A percentile compares a stretch with the other conserved stretches of the same genome.
These are phyloP conservation scores for Penicillium sp. DNA, from an alignment of 2,329 filamentous ascomycete species.

Conservation along the genomic window DNA sequence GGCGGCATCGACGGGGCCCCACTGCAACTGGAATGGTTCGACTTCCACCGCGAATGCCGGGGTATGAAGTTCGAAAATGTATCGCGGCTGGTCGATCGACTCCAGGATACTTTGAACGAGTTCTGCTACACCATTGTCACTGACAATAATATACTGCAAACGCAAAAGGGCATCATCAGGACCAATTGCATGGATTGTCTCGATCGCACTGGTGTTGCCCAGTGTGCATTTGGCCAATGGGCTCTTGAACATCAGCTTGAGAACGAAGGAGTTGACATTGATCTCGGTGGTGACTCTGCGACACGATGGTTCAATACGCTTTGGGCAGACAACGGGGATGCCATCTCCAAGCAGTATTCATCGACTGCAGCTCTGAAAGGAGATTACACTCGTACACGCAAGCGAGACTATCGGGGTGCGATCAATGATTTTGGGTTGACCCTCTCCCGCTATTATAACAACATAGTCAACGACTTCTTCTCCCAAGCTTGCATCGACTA, in stretches of 20 bases:
- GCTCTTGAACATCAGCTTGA: constrained; percentile 77
- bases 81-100: constrained; percentile 66
- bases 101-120: constrained; percentile 64
- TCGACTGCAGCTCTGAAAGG: constrained; percentile 95
- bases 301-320: constrained; percentile 93
- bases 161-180: constrained; percentile 73
- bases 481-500: constrained; percentile 94
- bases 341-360: constrained; percentile 91
- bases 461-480: constrained; percentile 97
- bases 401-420: constrained; percentile 85
- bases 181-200: constrained; percentile 99
- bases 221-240: constrained; percentile 82
- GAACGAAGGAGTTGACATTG: constrained; percentile 70
- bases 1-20: constrained; percentile 49
- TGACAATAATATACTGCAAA: constrained; percentile 40
- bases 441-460: constrained; percentile 69
- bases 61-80: constrained; percentile 99
- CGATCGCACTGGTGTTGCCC: constrained; percentile 92
- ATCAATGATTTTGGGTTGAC: constrained; percentile 88
- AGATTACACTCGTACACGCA: constrained; percentile 88
- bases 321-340: constrained; percentile 97
- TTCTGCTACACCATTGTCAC: constrained; percentile 67
- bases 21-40: constrained; percentile 88
- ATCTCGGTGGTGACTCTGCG: constrained; percentile 68
- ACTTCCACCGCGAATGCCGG: constrained; percentile 87